These are phyloP conservation scores for Fusarium sp. DNA, from an alignment of 2,329 filamentous ascomycete species.

Conservation along the genomic window DNA sequence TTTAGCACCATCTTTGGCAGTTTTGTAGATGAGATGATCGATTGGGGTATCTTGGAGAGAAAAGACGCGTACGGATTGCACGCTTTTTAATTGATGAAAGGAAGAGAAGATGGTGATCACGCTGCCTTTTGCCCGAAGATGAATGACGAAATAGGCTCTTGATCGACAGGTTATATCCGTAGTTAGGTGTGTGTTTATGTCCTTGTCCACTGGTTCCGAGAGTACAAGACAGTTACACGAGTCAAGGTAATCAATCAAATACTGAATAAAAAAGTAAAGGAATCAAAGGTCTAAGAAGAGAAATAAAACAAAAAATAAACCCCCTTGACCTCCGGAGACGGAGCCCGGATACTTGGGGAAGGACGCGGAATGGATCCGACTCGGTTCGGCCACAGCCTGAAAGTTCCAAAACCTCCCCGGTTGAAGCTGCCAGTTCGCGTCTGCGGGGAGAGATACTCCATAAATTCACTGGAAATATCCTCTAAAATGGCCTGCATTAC, in stretches of 20 bases:
- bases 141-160: constrained; percentile 34
- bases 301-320: constrained; percentile 2
- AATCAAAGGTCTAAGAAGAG: background rate
- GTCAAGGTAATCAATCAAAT: background rate
- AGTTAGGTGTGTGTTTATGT: background rate
- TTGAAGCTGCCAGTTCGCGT: constrained; percentile 5
- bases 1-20: constrained; percentile 58
- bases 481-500: constrained; percentile 44
- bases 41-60: background rate
- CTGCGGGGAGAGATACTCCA: constrained; percentile 37
- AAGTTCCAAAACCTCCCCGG: constrained; percentile 6
- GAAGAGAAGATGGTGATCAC: constrained; percentile 1
- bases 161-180: constrained; percentile 22
- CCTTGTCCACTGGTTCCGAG: background rate
- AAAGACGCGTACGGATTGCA: constrained; percentile 1
- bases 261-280: background rate
- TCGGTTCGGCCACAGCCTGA: constrained; percentile 17
- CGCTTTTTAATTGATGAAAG: background rate
- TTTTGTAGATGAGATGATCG: background rate
- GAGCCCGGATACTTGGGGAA: constrained; percentile 16
- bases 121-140: constrained; percentile 44
- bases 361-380: constrained; percentile 33
- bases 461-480: constrained; percentile 25
- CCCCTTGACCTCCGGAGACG: constrained; percentile 21
- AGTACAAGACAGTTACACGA: background rate